Conservation (phyloP, 169 alveolate genomes). For the Cryptosporidium xiaoi region DNA sequence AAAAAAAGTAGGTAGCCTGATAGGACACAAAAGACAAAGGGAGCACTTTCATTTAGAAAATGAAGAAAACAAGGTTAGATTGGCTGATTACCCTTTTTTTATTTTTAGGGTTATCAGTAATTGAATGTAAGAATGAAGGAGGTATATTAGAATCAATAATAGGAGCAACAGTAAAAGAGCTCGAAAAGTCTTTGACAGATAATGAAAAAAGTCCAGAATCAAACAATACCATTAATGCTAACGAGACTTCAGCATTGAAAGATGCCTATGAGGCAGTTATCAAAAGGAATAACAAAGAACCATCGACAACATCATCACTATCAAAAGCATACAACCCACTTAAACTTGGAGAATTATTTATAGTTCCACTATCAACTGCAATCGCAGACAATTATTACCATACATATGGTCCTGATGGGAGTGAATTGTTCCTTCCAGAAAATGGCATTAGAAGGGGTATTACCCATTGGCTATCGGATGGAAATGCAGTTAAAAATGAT, state of each 20-base stretch:
- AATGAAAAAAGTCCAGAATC: background rate
- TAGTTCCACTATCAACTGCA: constrained; percentile 54
- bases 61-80: constrained; percentile 70
- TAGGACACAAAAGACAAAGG: too few relatives aligned
- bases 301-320: constrained; percentile 41
- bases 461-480: constrained; percentile 72
- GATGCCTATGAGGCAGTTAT: constrained; percentile 49
- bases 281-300: constrained; percentile 7
- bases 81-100: constrained; percentile 44
- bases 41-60: constrained; percentile 27
- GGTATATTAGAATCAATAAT: constrained; percentile 54
- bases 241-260: constrained; percentile 26
- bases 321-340: constrained; percentile 69
- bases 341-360: constrained; percentile 65
- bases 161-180: constrained; percentile 48
- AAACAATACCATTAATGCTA: constrained; percentile 20
- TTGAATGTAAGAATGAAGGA: constrained; percentile 58
- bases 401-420: constrained; percentile 68
- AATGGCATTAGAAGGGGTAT: constrained; percentile 74
- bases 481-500: constrained; percentile 67
- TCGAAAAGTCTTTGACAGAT: constrained; percentile 31
- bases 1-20: too few relatives aligned
- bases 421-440: constrained; percentile 56
- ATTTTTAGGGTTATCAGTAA: constrained; percentile 34
- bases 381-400: constrained; percentile 60